Conservation (phyloP, 345 rosid species). For the Erucastrum elatum region DNA sequence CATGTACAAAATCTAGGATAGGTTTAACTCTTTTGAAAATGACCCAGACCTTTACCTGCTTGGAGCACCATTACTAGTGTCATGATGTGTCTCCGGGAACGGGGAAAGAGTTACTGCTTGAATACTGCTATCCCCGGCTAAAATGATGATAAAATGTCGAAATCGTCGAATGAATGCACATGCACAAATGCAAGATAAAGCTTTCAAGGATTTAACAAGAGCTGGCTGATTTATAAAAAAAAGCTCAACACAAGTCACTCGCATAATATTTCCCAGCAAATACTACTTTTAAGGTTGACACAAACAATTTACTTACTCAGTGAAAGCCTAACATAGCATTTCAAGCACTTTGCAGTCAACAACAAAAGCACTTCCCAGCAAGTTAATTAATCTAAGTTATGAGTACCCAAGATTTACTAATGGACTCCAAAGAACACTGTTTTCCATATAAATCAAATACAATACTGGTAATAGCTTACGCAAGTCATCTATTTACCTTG, state of each 20-base stretch:
- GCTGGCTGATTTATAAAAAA: background rate
- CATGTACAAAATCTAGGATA: background rate
- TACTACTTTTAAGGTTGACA: background rate
- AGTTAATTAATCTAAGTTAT: background rate
- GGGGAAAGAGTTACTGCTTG: conserved; percentile 30
- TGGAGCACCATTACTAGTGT: conserved; percentile 69
- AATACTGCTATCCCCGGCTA: conserved; percentile 31
- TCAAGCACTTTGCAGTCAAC: conserved; percentile 7
- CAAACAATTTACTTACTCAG: conserved; percentile 14
- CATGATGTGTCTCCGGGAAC: conserved; percentile 43
- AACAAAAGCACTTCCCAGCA: background rate
- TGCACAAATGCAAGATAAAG: background rate
- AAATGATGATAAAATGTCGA: conserved; percentile 21
- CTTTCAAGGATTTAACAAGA: conserved; percentile 12
- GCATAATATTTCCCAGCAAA: background rate
- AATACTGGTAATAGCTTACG: too few species aligned
- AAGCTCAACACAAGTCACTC: background rate
- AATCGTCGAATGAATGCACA: background rate
- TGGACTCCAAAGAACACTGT: background rate
- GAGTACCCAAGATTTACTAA: background rate
- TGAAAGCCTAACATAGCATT: conserved; percentile 5
- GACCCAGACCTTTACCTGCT: conserved; percentile 27
- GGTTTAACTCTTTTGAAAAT: conserved; percentile 46
- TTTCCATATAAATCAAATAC: background rate
- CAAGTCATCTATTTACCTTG: conserved; percentile 45